phyloP scores from a whole-genome alignment of 768 basidiomycete species.

The Obba rivulosa region DNA sequence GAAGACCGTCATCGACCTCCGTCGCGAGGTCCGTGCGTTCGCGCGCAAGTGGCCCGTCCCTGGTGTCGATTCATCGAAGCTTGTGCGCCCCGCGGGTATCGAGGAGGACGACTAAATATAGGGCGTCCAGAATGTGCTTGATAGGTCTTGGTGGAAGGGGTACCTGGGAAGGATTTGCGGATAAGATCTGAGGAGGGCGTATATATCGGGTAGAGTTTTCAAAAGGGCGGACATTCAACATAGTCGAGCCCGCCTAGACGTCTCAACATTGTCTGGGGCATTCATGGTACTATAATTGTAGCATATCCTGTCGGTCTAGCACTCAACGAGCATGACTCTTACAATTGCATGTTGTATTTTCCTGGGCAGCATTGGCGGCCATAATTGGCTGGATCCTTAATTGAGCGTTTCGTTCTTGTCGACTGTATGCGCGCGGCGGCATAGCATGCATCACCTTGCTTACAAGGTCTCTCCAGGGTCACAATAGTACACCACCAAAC shows the following conservation, averaged over 20 bases:
- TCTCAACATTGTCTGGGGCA: conserved; percentile 19
- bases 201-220: conserved; percentile 36
- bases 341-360: too few relatives aligned
- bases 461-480: too few relatives aligned
- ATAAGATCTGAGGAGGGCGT: neutral
- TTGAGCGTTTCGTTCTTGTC: too few relatives aligned
- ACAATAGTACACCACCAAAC: too few relatives aligned
- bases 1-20: conserved; percentile 65
- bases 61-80: conserved; percentile 55
- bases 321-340: too few relatives aligned
- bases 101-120: conserved; percentile 38
- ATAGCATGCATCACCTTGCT: too few relatives aligned
- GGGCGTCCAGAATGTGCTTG: neutral
- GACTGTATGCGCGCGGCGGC: too few relatives aligned
- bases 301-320: conserved; percentile 2
- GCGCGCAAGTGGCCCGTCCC: conserved; percentile 90
- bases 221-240: conserved; percentile 48
- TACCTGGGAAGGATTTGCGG: conserved; percentile 1
- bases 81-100: conserved; percentile 56
- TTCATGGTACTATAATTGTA: neutral
- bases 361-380: too few relatives aligned
- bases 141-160: neutral
- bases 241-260: conserved; percentile 31
- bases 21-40: conserved; percentile 76
- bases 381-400: too few relatives aligned